Evolutionary conservation across 139 green algal species (phyloP), one percentile per base, ranked within the genome.

Genomic region (Ettlia oleoabundans): DNA sequence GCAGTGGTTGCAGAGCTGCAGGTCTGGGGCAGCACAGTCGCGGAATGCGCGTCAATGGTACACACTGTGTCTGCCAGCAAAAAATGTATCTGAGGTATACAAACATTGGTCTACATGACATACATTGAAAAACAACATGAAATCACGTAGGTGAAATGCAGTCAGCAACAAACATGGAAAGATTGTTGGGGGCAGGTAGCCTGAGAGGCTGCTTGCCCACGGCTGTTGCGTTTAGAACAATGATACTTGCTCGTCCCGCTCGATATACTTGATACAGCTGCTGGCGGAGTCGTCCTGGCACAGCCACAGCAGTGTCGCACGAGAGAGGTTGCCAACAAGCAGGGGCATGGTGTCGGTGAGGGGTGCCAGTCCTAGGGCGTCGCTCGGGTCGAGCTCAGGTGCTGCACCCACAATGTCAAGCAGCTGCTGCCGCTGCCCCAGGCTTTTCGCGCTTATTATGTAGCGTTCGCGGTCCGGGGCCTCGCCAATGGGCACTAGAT

Each of bases 161-260:
- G 30, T 9, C 55, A 65, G 21, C n/a, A n/a, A n/a, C n/a, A n/a
- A n/a, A n/a, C n/a, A n/a, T n/a, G n/a, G n/a, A n/a, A n/a, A n/a
- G n/a, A n/a, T n/a, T n/a, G n/a, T n/a, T n/a, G n/a, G n/a, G n/a
- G n/a, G n/a, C n/a, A n/a, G n/a, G n/a, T n/a, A n/a, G n/a, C n/a
- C n/a, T n/a, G n/a, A n/a, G n/a, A n/a, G n/a, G n/a, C n/a, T n/a
- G n/a, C n/a, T n/a, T n/a, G n/a, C n/a, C n/a, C n/a, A n/a, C n/a
- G n/a, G n/a, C n/a, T n/a, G n/a, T n/a, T n/a, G n/a, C n/a, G n/a
- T 22, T 65, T 22, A 65, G 5, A 65, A 15, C 15, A 65, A n/a
- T 22, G 55, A 65, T n/a, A 67, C 73, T 53, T 80, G n/a, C 10
- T 80, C 53, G 24, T 80, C 73, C 0, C 73, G 35, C 53, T 80